Evolutionary conservation across 768 basidiomycete genomes (phyloP).

Genomic region (Mycena filopes): DNA sequence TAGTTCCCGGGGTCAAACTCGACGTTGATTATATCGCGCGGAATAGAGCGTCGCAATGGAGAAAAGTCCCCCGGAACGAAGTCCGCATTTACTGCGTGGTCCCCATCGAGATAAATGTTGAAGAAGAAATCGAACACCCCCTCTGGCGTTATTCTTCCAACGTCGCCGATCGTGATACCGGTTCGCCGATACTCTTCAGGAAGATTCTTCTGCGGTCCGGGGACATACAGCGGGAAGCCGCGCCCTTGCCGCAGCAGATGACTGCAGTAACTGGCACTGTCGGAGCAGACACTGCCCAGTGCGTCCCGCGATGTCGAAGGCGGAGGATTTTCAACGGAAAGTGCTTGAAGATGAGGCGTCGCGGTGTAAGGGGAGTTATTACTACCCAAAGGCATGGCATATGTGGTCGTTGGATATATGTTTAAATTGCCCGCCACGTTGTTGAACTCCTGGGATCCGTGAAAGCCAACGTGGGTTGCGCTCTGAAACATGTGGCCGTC

Average conservation of each 20-base stretch:
- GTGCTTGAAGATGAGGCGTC: no score
- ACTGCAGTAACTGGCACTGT: conserved; percentile 16
- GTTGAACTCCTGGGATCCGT: conserved; percentile 12
- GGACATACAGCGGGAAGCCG: conserved; percentile 45
- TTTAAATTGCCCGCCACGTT: conserved; percentile 10
- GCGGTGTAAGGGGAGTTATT: no score
- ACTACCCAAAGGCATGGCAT: no score
- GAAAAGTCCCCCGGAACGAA: conserved; percentile 40
- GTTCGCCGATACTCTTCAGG: conserved; percentile 33
- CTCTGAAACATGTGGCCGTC: conserved; percentile 19
- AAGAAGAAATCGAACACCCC: conserved; percentile 48
- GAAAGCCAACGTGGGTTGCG: conserved; percentile 16
- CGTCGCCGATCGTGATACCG: conserved; percentile 46
- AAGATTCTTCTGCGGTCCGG: conserved; percentile 36
- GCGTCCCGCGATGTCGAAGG: not conserved
- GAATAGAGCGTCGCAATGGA: not conserved
- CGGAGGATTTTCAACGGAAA: no score
- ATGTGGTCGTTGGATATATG: conserved; percentile 3
- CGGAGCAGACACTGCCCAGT: not conserved
- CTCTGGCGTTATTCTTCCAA: conserved; percentile 42
- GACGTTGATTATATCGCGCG: not conserved
- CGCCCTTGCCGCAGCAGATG: conserved; percentile 26
- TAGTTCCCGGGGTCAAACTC: conserved; percentile 12
- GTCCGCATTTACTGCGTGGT: conserved; percentile 37
- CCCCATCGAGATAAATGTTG: conserved; percentile 40